A percentile compares a stretch with the other conserved stretches of the same genome.
Evolutionary conservation across 2,329 filamentous ascomycete species (phyloP).

Genomic region (Camptophora hylomeconis): DNA sequence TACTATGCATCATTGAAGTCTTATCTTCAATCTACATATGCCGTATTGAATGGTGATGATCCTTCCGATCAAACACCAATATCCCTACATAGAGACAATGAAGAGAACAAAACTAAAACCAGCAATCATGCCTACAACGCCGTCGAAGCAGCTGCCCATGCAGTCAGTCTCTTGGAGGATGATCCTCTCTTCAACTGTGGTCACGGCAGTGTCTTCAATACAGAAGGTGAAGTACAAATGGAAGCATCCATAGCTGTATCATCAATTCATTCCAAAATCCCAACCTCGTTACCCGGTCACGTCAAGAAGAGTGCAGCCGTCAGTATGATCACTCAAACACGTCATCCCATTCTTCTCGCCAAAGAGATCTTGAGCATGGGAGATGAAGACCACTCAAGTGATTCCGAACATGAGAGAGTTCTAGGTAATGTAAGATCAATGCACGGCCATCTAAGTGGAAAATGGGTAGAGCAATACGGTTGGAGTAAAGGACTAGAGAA

Average conservation of each 20-base stretch:
- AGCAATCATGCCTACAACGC: too few relatives aligned
- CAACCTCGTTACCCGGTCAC: too few relatives aligned
- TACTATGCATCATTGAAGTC: conserved; percentile 49
- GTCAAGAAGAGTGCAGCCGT: conserved; percentile 69
- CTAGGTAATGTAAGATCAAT: conserved; percentile 21
- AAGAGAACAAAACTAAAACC: conserved; percentile 23
- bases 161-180: conserved; percentile 64
- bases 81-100: too few relatives aligned
- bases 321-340: conserved; percentile 59
- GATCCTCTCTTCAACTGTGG: conserved; percentile 74
- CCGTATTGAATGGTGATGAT: conserved; percentile 23
- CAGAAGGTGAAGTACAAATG: conserved; percentile 69
- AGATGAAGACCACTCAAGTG: conserved; percentile 38
- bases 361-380: conserved; percentile 59
- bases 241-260: conserved; percentile 82
- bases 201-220: conserved; percentile 75
- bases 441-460: conserved; percentile 58
- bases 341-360: conserved; percentile 67
- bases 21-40: conserved; percentile 41
- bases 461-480: conserved; percentile 57
- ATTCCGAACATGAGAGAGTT: too few relatives aligned
- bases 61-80: too few relatives aligned
- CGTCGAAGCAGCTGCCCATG: conserved; percentile 61
- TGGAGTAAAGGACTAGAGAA: conserved; percentile 34
- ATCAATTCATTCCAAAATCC: conserved; percentile 19